phyloP scores from a whole-genome alignment of 148 eudicot genomes.

The Simmondsia chinensis region DNA sequence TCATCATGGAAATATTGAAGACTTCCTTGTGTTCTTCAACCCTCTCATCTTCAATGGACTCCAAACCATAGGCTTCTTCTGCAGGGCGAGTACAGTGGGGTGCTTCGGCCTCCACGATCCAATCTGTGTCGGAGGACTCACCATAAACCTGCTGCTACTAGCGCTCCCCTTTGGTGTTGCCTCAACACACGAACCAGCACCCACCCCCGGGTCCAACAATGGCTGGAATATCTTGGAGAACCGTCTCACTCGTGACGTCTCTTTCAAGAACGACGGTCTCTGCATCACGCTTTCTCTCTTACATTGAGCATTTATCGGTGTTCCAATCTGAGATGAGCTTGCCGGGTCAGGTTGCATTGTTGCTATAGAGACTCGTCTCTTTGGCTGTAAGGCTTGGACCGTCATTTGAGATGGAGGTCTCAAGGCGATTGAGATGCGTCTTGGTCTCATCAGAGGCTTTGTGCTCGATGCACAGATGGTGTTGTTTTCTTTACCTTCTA shows the following conservation, averaged over 20 bases:
- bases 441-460: slow-evolving; percentile 29
- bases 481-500: slow-evolving; percentile 58
- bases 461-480: slow-evolving; percentile 14
- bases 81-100: slow-evolving; percentile 79
- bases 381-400: slow-evolving; percentile 34
- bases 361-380: slow-evolving; percentile 64
- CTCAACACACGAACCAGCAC: slow-evolving; percentile 17
- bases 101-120: slow-evolving; percentile 88
- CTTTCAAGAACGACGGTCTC: slow-evolving; percentile 57
- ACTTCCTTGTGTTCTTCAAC: slow-evolving; percentile 39
- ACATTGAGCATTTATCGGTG: slow-evolving; percentile 26
- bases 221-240: slow-evolving; percentile 54
- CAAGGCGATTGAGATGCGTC: slow-evolving; percentile 53
- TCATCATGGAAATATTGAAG: slow-evolving; percentile 28
- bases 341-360: slow-evolving; percentile 35
- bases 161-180: slow-evolving; percentile 50
- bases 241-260: slow-evolving; percentile 56
- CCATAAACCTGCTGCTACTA: slow-evolving; percentile 56
- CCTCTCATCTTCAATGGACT: slow-evolving; percentile 61
- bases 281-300: slow-evolving; percentile 34
- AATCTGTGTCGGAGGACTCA: slow-evolving; percentile 64
- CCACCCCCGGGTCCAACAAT: slow-evolving; percentile 23
- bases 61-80: slow-evolving; percentile 72
- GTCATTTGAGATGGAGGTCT: slow-evolving; percentile 32
- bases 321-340: slow-evolving; percentile 12